Conservation (phyloP, 2,329 filamentous ascomycete genomes). For the Ophiobolus disseminans region DNA sequence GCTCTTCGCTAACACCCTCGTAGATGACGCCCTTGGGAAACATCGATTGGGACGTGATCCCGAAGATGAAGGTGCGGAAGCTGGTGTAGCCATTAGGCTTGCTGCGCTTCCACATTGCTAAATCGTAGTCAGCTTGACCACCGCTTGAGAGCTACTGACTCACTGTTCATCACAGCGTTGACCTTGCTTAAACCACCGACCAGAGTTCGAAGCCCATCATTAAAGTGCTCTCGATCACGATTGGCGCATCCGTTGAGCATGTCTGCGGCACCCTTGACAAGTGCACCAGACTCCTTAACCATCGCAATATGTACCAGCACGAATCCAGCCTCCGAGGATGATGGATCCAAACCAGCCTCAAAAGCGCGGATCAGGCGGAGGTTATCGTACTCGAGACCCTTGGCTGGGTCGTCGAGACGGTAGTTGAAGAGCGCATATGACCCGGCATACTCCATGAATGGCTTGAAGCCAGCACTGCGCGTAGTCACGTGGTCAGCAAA, state of each 20-base stretch:
- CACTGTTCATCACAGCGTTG: slow-evolving; percentile 79
- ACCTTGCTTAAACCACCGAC: slow-evolving; percentile 71
- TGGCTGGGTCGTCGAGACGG: slow-evolving; percentile 62
- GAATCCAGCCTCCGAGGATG: slow-evolving; percentile 91
- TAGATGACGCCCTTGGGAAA: slow-evolving; percentile 92
- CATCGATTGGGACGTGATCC: slow-evolving; percentile 92
- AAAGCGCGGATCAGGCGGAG: slow-evolving; percentile 89
- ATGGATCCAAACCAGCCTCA: slow-evolving; percentile 84
- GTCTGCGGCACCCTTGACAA: slow-evolving; percentile 75
- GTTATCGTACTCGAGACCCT: slow-evolving; percentile 65
- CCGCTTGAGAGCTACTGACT: slow-evolving; percentile 28
- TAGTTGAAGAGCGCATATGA: slow-evolving; percentile 71
- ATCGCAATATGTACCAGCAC: slow-evolving; percentile 96
- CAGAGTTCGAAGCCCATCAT: slow-evolving; percentile 59
- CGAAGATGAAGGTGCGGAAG: slow-evolving; percentile 97
- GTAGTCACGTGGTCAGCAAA: slow-evolving; percentile 26
- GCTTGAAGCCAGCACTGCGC: slow-evolving; percentile 74
- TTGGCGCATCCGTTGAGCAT: slow-evolving; percentile 63
- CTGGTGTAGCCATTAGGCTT: slow-evolving; percentile 83
- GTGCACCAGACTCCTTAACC: slow-evolving; percentile 82
- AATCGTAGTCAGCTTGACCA: slow-evolving; percentile 8
- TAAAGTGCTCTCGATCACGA: slow-evolving; percentile 63
- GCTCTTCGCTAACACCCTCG: slow-evolving; percentile 78
- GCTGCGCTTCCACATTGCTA: slow-evolving; percentile 88
- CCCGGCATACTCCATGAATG: slow-evolving; percentile 86